A percentile compares a stretch with the other conserved stretches of the same genome.
Conservation (phyloP, 805 yeast genomes). For the Saccharomycopsis sp. region DNA sequence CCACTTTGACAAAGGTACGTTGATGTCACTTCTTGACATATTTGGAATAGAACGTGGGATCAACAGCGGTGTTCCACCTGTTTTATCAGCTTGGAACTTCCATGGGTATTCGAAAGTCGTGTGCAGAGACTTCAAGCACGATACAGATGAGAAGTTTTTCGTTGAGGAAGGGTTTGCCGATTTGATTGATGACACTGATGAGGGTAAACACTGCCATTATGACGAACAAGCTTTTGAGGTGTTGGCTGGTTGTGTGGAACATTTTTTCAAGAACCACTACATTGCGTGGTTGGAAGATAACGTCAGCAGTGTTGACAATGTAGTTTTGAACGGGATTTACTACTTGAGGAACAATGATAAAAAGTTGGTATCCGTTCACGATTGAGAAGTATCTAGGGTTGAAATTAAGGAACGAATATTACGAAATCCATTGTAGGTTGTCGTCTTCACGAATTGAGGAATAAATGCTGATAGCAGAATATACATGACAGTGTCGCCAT, state of each 20-base stretch:
- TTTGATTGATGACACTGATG: constrained; percentile 6
- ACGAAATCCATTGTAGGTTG: no score
- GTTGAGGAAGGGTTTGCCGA: constrained; percentile 12
- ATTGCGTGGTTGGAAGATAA: constrained; percentile 27
- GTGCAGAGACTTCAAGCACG: constrained; percentile 18
- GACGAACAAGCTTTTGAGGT: constrained; percentile 36
- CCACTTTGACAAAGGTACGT: no score
- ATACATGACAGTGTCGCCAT: no score
- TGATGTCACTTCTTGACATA: no score
- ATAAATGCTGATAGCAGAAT: no score
- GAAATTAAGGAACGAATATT: no score
- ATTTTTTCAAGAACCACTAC: constrained; percentile 36
- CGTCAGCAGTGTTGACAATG: constrained; percentile 30
- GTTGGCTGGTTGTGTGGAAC: constrained; percentile 34
- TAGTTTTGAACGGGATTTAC: constrained; percentile 35
- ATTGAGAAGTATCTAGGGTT: no score
- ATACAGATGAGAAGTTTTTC: constrained; percentile 19
- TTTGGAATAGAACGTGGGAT: constrained; percentile 7
- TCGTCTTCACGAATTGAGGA: no score
- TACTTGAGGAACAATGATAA: no score
- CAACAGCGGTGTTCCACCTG: constrained; percentile 2
- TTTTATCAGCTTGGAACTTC: constrained; percentile 35
- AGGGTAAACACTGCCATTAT: constrained; percentile 31
- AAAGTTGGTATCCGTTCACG: no score
- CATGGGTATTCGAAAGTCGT: constrained; percentile 31